Evolutionary conservation across 257 asterid genomes (phyloP), one percentile per base, ranked within the genome.

Genomic region (Leptodermis oblonga): DNA sequence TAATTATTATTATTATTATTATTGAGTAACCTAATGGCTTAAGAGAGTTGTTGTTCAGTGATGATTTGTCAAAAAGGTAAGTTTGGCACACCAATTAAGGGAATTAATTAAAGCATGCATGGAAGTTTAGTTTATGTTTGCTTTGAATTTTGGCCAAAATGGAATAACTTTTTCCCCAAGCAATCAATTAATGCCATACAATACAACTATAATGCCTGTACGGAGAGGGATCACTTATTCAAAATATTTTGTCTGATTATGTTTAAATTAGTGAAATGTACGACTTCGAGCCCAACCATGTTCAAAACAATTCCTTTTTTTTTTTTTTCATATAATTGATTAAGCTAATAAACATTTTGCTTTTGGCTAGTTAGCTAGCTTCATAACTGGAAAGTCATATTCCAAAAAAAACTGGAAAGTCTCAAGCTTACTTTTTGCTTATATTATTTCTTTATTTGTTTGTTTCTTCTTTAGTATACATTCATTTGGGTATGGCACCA

Each of bases 141-240:
- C 70, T 70, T 74, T 39, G 26, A 73, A 33, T 62, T 43, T 49
- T 17, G n/a, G 25, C 20, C 39, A 62, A 23, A 68, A 65, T 69
- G 70, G 82, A 75, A 78, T 76, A 76, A 71, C 75, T 78, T 74
- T 74, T 61, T 46, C 58, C 41, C 49, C 61, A 73, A 73, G 79
- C 46, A 76, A 28, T 53, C 68, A n/a, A n/a, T n/a, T n/a, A n/a
- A 52, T 13, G 58, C 58, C 26, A n/a, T n/a, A 51, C 15, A 52
- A 60, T 20, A n/a, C 18, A 1, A 58, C 22, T 58, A 22, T n/a
- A n/a, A n/a, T n/a, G n/a, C n/a, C n/a, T n/a, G n/a, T n/a, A n/a
- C n/a, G n/a, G n/a, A n/a, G n/a, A n/a, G n/a, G n/a, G n/a, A n/a
- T 58, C 9, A 28, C 7, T 55, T 2, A n/a, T 36, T 45, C 39